Evolutionary conservation across 1,139 yeast genomes (phyloP).

Genomic region (Taphrina confusa): DNA sequence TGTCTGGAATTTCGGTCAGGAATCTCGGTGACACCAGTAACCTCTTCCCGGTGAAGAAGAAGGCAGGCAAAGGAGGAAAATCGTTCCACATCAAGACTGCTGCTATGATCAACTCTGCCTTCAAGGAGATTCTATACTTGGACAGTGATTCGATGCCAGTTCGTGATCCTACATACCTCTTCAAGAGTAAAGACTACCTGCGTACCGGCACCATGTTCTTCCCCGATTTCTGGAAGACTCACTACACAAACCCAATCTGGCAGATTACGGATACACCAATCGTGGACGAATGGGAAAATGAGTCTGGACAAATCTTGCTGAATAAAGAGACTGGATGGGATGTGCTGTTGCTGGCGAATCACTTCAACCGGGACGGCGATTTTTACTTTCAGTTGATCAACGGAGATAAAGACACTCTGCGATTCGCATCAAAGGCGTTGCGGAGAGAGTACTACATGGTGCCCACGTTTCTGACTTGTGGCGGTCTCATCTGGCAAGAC

Average conservation of each 20-base stretch:
- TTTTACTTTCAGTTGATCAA: conserved; percentile 34
- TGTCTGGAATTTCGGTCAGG: conserved; percentile 8
- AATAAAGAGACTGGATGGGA: conserved; percentile 28
- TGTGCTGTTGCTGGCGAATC: conserved; percentile 31
- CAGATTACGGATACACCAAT: conserved; percentile 26
- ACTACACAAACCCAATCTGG: conserved; percentile 33
- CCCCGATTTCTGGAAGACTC: conserved; percentile 35
- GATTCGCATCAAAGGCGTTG: conserved; percentile 32
- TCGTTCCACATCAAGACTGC: conserved; percentile 36
- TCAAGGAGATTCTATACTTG: conserved; percentile 32
- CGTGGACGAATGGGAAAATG: conserved; percentile 35
- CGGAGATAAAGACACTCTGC: conserved; percentile 34
- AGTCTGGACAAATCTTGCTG: conserved; percentile 32
- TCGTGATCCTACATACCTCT: conserved; percentile 31
- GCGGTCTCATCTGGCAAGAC: conserved; percentile 35
- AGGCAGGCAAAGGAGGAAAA: conserved; percentile 34
- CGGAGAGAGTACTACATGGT: conserved; percentile 32
- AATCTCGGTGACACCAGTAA: conserved; percentile 19
- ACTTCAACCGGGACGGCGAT: conserved; percentile 31
- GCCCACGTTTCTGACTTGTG: conserved; percentile 29
- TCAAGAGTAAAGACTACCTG: conserved; percentile 23
- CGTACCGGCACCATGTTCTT: conserved; percentile 35
- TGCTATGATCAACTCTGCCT: conserved; percentile 32
- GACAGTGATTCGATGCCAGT: conserved; percentile 36
- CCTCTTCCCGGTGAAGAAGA: conserved; percentile 33